Base-by-base conservation (phyloP, 768 basidiomycete species). In the Chalciporus pseudorubinellus region DNA sequence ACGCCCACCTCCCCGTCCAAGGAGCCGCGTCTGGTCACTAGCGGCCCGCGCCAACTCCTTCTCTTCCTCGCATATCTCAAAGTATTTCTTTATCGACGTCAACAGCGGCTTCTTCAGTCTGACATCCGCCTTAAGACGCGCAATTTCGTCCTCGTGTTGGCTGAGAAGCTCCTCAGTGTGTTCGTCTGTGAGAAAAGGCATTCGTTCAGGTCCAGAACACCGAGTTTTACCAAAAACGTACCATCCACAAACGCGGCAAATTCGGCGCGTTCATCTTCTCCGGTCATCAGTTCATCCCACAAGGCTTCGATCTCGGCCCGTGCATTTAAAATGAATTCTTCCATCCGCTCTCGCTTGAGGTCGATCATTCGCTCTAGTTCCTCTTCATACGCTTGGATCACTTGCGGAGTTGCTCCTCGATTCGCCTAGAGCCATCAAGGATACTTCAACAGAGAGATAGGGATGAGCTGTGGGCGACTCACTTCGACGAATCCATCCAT, bases 401-500 rank as follows among this genome's bases (percentile, higher is more conserved):
- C 84, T 18, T 80, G 82, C 28, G 87, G 83, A 2, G 89, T 91
- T 59, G 84, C 87, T 3, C 95, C 95, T 24, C 89, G 76, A 65
- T 95, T 70, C 19, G 66, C 68, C 66, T 67, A 31, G 64, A 48
- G 10, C 45, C 6, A 48, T 21, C 3, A n/a, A n/a, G 14, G 34
- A 19, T 10, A 16, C 9, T 38, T 60, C 21, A 58, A 39, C 34
- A 1, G 21, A 29, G 21, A 33, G 9, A 29, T 24, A 14, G 20
- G 21, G 3, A 43, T 8, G 2, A 5, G 1, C 10, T 13, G 8
- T 10, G 1, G 18, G n/a, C 13, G 13, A 54, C 66, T 53, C 14
- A 76, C 77, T 52, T 98, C 92, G 0, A 98, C 88, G 62, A 99
- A 99, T n/a, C 78, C 82, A 60, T 98, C 92, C 82, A 94, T 92